phyloP scores from a whole-genome alignment of 345 rosid genomes.

The Firmiana major region DNA sequence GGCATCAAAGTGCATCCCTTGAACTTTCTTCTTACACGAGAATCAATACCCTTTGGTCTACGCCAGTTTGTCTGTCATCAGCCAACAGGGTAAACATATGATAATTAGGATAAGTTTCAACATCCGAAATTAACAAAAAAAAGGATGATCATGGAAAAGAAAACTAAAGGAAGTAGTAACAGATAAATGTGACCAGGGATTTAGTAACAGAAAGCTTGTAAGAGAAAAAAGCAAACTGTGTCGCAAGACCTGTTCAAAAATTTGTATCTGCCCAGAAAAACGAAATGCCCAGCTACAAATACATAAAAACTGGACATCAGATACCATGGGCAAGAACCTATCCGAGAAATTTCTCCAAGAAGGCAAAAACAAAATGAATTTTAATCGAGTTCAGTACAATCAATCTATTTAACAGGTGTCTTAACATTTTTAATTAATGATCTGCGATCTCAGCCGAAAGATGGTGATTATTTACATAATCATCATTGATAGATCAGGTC shows the following conservation, averaged over 20 bases:
- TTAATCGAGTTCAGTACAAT: background rate
- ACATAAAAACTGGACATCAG: slow-evolving; percentile 52
- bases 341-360: background rate
- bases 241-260: slow-evolving; percentile 61
- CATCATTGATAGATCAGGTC: slow-evolving; percentile 51
- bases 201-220: slow-evolving; percentile 61
- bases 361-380: background rate
- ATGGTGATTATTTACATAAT: slow-evolving; percentile 44
- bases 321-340: slow-evolving; percentile 63
- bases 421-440: background rate
- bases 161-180: background rate
- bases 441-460: slow-evolving; percentile 89
- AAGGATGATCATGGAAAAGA: background rate
- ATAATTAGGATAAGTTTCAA: too few relatives aligned
- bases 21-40: slow-evolving; percentile 79
- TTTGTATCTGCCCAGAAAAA: slow-evolving; percentile 61
- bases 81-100: background rate
- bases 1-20: slow-evolving; percentile 83
- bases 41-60: slow-evolving; percentile 88
- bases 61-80: slow-evolving; percentile 63
- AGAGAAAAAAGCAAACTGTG: slow-evolving; percentile 50
- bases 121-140: background rate
- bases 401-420: background rate
- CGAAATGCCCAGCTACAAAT: slow-evolving; percentile 65
- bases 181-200: slow-evolving; percentile 49